Evolutionary conservation across 108 stramenopile genomes (phyloP).

Genomic region (Pseudonitzschia multiseries): DNA sequence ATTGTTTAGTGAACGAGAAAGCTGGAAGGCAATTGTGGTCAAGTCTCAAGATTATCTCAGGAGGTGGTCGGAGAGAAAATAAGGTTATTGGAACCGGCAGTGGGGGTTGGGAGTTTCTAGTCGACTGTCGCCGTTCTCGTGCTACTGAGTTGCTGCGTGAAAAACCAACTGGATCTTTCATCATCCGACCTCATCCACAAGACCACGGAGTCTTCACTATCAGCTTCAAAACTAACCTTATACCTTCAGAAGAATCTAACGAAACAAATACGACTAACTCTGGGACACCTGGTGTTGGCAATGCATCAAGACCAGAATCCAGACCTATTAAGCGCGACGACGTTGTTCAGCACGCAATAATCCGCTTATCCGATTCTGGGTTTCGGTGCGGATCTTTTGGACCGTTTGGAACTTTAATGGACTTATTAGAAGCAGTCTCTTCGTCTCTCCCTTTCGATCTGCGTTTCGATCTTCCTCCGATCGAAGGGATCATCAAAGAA

Average conservation of each 20-base stretch:
- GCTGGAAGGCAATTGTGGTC: slow-evolving; percentile 73
- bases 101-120: slow-evolving; percentile 91
- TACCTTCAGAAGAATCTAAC: slow-evolving; percentile 41
- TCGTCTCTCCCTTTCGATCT: slow-evolving; percentile 81
- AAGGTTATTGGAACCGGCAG: slow-evolving; percentile 42
- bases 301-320: slow-evolving; percentile 18
- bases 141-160: slow-evolving; percentile 78
- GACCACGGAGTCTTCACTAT: slow-evolving; percentile 88
- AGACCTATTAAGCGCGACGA: slow-evolving; percentile 63
- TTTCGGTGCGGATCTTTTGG: slow-evolving; percentile 91
- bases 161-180: slow-evolving; percentile 65
- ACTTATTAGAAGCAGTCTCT: slow-evolving; percentile 81
- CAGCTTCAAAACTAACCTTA: slow-evolving; percentile 84
- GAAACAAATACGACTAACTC: slow-evolving; percentile 16
- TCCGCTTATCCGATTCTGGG: slow-evolving; percentile 83
- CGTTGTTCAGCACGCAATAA: slow-evolving; percentile 87
- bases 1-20: slow-evolving; percentile 69
- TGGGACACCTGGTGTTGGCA: slow-evolving; percentile 6
- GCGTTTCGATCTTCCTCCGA: slow-evolving; percentile 75
- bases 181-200: slow-evolving; percentile 82
- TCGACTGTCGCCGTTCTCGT: slow-evolving; percentile 78
- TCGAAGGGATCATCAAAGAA: slow-evolving; percentile 74
- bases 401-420: slow-evolving; percentile 73
- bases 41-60: slow-evolving; percentile 73
- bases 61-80: slow-evolving; percentile 21